Conservation (phyloP, 176 grass and related monocot genomes). For the bread wheat (Triticum aestivum) region IWGSC_CS_RefSeq_v2.1 NC_057813.1:610895169-610895668, state of each 20-base stretch:
- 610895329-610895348: slow-evolving; percentile 7
- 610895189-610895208: neutral
- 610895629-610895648: neutral
- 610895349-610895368: neutral
- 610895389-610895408: neutral
- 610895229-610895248: neutral
- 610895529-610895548: neutral
- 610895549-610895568: neutral
- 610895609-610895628: neutral
- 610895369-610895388: neutral
- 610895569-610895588: neutral
- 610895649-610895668: neutral
- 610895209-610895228: no score
- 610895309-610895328: slow-evolving; percentile 34
- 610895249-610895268: slow-evolving; percentile 6
- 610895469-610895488: neutral
- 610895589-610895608: neutral
- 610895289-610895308: slow-evolving; percentile 11
- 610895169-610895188: no score
- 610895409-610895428: slow-evolving; percentile 56
- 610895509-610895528: neutral
- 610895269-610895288: slow-evolving; percentile 10
- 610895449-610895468: slow-evolving; percentile 83
- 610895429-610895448: slow-evolving; percentile 59
- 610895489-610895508: neutral